Conservation (phyloP, 2,329 filamentous ascomycete genomes). For the Ceratocystis huliohia region DNA sequence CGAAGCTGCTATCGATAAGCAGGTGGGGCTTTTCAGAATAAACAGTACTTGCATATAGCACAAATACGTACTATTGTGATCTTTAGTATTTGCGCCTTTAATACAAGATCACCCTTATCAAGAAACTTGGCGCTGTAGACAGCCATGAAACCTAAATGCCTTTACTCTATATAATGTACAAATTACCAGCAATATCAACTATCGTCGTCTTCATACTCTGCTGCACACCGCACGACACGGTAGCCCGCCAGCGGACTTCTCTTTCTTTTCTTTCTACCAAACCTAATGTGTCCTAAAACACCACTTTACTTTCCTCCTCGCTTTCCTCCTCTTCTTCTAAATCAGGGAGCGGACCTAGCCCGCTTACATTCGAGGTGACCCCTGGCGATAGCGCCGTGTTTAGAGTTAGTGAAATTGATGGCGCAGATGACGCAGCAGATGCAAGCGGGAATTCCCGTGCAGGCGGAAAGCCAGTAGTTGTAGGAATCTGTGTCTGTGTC, state of each 20-base stretch:
- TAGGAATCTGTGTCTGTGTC: neutral
- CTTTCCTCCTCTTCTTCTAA: slow-evolving; percentile 12
- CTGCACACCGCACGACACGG: neutral
- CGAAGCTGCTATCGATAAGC: neutral
- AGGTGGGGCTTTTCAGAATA: neutral
- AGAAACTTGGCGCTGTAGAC: neutral
- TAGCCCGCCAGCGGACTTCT: neutral
- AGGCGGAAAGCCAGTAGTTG: neutral
- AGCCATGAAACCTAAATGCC: neutral
- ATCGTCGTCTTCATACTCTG: neutral
- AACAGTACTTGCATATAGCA: too few relatives aligned
- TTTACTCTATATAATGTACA: neutral
- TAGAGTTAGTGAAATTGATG: neutral
- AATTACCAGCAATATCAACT: neutral
- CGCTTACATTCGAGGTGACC: slow-evolving; percentile 20
- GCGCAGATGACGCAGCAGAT: neutral
- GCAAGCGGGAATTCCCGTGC: slow-evolving; percentile 13
- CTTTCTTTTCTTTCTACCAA: neutral
- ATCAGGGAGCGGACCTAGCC: slow-evolving; percentile 19
- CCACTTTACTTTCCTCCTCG: neutral
- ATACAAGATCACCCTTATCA: neutral
- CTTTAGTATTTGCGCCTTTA: too few relatives aligned
- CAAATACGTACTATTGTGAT: too few relatives aligned
- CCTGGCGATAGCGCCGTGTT: slow-evolving; percentile 28
- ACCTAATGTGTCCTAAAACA: neutral